A percentile compares a stretch with the other conserved stretches of the same genome.
Evolutionary conservation across 1,139 yeast genomes (phyloP).

Genomic region (Casaregolazyma suthepensis): DNA sequence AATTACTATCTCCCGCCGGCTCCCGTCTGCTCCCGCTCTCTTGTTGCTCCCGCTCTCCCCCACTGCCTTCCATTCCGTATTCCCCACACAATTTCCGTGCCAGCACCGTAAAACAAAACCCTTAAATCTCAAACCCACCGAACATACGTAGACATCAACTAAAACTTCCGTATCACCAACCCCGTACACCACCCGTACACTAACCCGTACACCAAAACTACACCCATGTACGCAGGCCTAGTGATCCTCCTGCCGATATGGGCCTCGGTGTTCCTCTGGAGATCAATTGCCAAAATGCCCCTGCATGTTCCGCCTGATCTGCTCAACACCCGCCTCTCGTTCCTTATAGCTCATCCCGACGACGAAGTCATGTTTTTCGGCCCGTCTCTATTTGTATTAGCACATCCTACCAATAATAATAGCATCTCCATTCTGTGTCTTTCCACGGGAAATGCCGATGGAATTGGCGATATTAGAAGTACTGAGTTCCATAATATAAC

Average conservation of each 20-base stretch:
- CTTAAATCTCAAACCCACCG: no score
- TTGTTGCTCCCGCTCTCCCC: no score
- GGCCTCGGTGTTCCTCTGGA: conserved; percentile 3
- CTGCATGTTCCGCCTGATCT: conserved; percentile 17
- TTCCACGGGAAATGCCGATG: conserved; percentile 71
- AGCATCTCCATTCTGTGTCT: conserved; percentile 59
- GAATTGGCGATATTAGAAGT: conserved; percentile 58
- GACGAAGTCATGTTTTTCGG: conserved; percentile 98
- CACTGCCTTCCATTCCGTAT: no score
- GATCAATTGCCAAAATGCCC: conserved; percentile 9
- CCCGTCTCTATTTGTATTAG: conserved; percentile 52
- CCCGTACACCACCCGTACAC: background rate
- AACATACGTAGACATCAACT: no score
- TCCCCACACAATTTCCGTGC: no score
- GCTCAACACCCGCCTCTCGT: conserved; percentile 24
- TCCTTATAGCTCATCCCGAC: conserved; percentile 92
- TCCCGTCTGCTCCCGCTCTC: no score
- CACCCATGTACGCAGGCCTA: background rate
- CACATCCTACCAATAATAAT: conserved; percentile 43
- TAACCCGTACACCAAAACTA: background rate
- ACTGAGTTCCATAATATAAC: conserved; percentile 50
- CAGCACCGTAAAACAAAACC: no score
- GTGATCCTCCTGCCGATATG: background rate
- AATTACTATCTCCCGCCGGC: no score
- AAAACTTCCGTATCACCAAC: background rate